Conservation (phyloP, 805 yeast genomes). For the Lachancea thermotolerans region DNA sequence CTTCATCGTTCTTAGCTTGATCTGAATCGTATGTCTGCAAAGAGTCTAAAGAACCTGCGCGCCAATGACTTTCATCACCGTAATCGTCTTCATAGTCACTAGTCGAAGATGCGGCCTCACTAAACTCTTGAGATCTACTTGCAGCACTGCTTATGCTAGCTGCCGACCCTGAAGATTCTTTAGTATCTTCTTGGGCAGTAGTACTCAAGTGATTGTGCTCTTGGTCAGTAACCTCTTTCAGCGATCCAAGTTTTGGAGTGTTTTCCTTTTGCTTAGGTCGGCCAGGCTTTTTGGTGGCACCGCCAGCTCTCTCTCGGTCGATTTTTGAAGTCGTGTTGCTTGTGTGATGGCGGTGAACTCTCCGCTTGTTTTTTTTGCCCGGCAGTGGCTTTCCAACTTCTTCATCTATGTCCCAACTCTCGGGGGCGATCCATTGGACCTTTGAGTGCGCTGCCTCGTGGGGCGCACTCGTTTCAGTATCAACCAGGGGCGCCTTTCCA, state of each 20-base stretch:
- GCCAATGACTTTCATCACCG: conserved; percentile 3
- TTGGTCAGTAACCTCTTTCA: conserved; percentile 1
- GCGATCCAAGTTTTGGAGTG: conserved; percentile 1
- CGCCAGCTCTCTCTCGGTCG: conserved; percentile 6
- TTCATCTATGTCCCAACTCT: conserved; percentile 52
- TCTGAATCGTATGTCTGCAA: conserved; percentile 9
- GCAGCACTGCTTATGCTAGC: not conserved
- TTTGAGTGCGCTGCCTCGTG: conserved; percentile 2
- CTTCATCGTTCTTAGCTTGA: conserved; percentile 22
- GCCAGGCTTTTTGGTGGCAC: not conserved
- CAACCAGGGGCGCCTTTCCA: not conserved
- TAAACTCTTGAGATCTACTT: conserved; percentile 1
- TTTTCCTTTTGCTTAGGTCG: not conserved
- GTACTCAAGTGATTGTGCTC: not conserved
- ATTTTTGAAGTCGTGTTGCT: conserved; percentile 9
- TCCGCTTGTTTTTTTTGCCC: conserved; percentile 1
- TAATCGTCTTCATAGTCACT: conserved; percentile 6
- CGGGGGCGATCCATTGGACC: conserved; percentile 48
- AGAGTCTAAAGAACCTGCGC: conserved; percentile 4
- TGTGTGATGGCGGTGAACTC: conserved; percentile 7
- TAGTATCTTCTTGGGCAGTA: not conserved
- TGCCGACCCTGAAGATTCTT: conserved; percentile 1
- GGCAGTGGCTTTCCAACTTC: conserved; percentile 9
- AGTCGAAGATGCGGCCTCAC: conserved; percentile 3
- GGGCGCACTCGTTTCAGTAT: not conserved